phyloP scores from a whole-genome alignment of 2,329 filamentous ascomycete genomes.

The Diaporthe amygdali region DNA sequence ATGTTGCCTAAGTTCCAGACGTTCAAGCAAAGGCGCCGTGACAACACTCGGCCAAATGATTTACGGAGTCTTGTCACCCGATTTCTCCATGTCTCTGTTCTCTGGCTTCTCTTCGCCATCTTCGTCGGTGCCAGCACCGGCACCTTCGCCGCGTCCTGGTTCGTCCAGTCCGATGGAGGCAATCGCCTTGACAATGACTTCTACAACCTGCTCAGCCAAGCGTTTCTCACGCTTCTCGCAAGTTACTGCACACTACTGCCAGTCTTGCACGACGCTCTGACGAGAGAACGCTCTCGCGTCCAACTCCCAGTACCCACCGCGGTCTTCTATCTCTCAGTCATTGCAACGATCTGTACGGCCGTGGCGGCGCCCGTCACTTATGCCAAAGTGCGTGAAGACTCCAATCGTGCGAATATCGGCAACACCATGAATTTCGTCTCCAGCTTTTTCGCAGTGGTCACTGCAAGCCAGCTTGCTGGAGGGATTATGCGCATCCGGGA shows the following conservation, averaged over 20 bases:
- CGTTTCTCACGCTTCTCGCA: not conserved
- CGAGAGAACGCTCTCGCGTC: not conserved
- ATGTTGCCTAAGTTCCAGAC: too few species aligned
- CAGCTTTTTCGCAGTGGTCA: not conserved
- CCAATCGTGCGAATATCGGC: not conserved
- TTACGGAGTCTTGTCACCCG: not conserved
- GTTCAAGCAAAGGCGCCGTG: not conserved
- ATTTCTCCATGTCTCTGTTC: not conserved
- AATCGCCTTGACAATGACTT: not conserved
- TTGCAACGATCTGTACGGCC: not conserved
- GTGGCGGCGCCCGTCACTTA: not conserved
- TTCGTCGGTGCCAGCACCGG: not conserved
- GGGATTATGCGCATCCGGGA: not conserved
- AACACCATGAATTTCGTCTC: slow-evolving; percentile 1
- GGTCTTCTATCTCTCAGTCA: not conserved
- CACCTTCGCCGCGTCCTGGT: not conserved
- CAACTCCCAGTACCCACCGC: not conserved
- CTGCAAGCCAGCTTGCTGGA: not conserved
- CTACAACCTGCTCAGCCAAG: not conserved
- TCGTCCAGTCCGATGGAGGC: rapidly evolving
- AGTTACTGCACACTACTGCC: not conserved
- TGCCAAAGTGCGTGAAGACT: not conserved
- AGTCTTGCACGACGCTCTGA: slow-evolving; percentile 26
- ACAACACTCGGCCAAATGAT: not conserved
- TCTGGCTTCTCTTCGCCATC: not conserved